Base-by-base conservation (phyloP, 2,329 filamentous ascomycete species). In the Fusarium tjaetaba region DNA sequence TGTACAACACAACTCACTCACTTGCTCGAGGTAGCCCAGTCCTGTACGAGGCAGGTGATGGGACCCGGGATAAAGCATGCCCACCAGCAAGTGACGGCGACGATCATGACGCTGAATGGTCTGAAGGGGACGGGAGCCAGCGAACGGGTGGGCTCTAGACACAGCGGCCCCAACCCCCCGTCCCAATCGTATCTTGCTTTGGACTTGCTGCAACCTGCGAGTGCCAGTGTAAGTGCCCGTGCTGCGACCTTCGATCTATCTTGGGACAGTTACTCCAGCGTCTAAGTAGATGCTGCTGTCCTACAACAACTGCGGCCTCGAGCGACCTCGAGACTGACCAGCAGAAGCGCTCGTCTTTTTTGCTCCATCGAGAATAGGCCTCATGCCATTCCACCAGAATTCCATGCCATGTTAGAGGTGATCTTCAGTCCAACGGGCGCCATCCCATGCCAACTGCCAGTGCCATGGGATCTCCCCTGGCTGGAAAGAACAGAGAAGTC, bases 111-210 rank as follows among this genome's bases (percentile, higher is more conserved):
- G 69, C 68, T 46, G 65, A 65, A 53, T 64, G 72, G 72, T 60
- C 65, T 73, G 53, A 70, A 69, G 45, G 36, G 51, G 63, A 74
- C 58, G 71, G 65, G 66, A 67, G 58, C 64, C 65, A 75, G 76
- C 75, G 70, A 78, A 78, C 76, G 61, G 72, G 76, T 78, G 76
- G 76, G 76, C 68, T 68, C 72, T 60, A 60, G 60, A 74, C 71
- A 72, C 48, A 60, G 72, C 48, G 63, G 72, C 51, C 72, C 72
- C 72, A 39, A 59, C 32, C 49, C 49, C 49, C 28, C 24, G 30
- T 57, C 61, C 63, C 65, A 59, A 65, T 63, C 57, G 65, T 32
- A 70, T 75, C 72, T 67, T 53, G 65, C 64, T 75, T 68, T 58
- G 51, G 28, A 55, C 60, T 53, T 46, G 39, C 67, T 68, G 68